Conservation (phyloP, 495 filamentous ascomycete genomes). For the Penicillium coffeae region DNA sequence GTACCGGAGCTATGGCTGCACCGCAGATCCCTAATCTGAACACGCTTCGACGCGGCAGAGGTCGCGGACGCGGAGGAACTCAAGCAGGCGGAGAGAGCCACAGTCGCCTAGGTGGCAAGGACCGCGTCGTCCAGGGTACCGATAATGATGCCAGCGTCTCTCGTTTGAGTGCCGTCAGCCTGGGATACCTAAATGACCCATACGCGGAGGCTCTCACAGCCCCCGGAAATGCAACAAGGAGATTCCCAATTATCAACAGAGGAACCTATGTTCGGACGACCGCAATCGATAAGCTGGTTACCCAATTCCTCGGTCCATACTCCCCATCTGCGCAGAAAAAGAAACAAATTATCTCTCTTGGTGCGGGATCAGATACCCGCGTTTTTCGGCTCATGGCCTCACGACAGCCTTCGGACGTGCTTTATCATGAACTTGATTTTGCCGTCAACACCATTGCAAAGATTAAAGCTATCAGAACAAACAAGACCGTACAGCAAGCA, state of each 20-base stretch:
- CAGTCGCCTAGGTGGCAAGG: conserved; percentile 34
- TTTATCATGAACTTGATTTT: conserved; percentile 95
- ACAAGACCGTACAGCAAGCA: conserved; percentile 32
- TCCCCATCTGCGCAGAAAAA: conserved; percentile 13
- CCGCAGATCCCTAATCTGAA: conserved; percentile 75
- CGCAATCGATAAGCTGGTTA: conserved; percentile 77
- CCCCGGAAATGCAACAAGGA: conserved; percentile 41
- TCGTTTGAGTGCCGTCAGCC: conserved; percentile 77
- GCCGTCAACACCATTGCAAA: conserved; percentile 66
- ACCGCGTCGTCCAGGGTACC: conserved; percentile 74
- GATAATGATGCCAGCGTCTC: conserved; percentile 90
- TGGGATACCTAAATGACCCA: conserved; percentile 83
- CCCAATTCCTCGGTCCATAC: conserved; percentile 56
- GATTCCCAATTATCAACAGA: conserved; percentile 89
- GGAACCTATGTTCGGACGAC: conserved; percentile 93
- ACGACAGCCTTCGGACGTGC: conserved; percentile 33
- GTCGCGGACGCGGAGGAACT: conserved; percentile 37
- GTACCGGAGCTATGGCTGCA: conserved; percentile 53
- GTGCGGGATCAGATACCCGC: conserved; percentile 90
- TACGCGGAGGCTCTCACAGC: conserved; percentile 67
- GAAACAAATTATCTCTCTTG: conserved; percentile 89
- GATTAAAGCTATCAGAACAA: conserved; percentile 46
- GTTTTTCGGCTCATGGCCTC: conserved; percentile 63
- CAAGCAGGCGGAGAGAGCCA: conserved; percentile 22
- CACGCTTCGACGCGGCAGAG: conserved; percentile 53